These are phyloP conservation scores for Penicillium sp. DNA, from an alignment of 2,329 filamentous ascomycete species.

Conservation along the genomic window DNA sequence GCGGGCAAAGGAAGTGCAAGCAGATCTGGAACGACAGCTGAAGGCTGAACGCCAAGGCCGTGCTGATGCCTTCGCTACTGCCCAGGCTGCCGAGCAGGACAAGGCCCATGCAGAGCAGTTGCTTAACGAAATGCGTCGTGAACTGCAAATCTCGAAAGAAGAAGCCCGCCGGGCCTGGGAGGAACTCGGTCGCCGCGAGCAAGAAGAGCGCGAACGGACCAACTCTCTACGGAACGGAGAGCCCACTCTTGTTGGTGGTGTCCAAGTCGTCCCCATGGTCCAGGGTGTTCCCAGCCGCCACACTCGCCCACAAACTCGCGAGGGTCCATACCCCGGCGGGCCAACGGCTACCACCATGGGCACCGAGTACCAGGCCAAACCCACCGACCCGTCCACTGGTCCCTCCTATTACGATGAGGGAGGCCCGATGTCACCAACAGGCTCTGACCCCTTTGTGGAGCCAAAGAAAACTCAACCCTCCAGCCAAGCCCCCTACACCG, in stretches of 20 bases:
- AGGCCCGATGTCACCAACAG: conserved; percentile 53
- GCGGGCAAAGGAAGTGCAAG: conserved; percentile 76
- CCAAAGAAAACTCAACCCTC: conserved; percentile 27
- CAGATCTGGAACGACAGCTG: conserved; percentile 73
- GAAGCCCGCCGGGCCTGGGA: conserved; percentile 96
- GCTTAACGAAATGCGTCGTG: conserved; percentile 86
- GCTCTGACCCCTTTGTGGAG: conserved; percentile 64
- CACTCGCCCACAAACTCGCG: conserved; percentile 48
- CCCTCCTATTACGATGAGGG: conserved; percentile 52
- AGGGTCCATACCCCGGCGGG: conserved; percentile 44
- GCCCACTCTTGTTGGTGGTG: conserved; percentile 84
- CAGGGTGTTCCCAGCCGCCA: conserved; percentile 63
- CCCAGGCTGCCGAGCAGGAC: conserved; percentile 67
- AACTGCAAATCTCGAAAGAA: conserved; percentile 91
- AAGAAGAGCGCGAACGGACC: conserved; percentile 86
- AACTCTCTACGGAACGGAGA: conserved; percentile 82
- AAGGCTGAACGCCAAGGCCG: conserved; percentile 70
- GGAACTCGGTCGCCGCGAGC: conserved; percentile 87
- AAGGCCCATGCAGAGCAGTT: conserved; percentile 71
- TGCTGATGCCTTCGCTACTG: conserved; percentile 65
- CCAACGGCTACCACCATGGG: conserved; percentile 32
- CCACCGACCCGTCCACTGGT: conserved; percentile 33
- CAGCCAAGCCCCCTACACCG: conserved; percentile 26
- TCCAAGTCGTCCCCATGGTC: conserved; percentile 93
- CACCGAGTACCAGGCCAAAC: conserved; percentile 25